Percentiles rank a stretch among this genome's conserved stretches.
Evolutionary conservation across 495 filamentous ascomycete species (phyloP).

Genomic region (Aspergillus conjunctus): DNA sequence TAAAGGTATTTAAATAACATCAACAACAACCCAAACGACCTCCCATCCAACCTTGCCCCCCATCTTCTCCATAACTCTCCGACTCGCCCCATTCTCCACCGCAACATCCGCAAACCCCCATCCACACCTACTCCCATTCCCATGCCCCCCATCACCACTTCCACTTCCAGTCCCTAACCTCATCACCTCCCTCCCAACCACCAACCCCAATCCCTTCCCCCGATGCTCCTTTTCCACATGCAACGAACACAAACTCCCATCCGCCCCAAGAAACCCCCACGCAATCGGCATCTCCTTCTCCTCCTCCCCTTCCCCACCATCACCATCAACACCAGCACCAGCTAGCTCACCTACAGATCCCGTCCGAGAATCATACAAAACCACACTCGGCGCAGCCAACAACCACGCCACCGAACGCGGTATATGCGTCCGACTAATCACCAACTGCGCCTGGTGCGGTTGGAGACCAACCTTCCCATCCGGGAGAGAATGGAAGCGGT

Average conservation of each 20-base stretch:
- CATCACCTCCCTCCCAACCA: conserved; percentile 42
- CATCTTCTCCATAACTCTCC: conserved; percentile 19
- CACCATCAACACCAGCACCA: neutral
- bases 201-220: conserved; percentile 44
- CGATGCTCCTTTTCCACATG: conserved; percentile 54
- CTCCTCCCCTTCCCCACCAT: neutral
- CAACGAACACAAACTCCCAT: conserved; percentile 51
- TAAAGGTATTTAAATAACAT: neutral
- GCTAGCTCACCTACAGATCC: neutral
- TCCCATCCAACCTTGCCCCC: conserved; percentile 5
- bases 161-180: conserved; percentile 27
- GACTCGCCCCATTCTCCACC: conserved; percentile 6
- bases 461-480: conserved; percentile 30
- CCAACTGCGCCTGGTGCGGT: conserved; percentile 37
- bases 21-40: conserved; percentile 15
- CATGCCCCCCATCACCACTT: neutral
- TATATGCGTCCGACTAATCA: conserved; percentile 43
- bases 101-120: conserved; percentile 14
- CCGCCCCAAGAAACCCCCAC: conserved; percentile 48
- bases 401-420: conserved; percentile 37
- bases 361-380: conserved; percentile 27
- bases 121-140: conserved; percentile 6
- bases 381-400: conserved; percentile 35
- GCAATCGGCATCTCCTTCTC: conserved; percentile 41
- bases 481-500: conserved; percentile 32